phyloP scores from a whole-genome alignment of 345 rosid genomes.

The Acer yangbiense region DNA sequence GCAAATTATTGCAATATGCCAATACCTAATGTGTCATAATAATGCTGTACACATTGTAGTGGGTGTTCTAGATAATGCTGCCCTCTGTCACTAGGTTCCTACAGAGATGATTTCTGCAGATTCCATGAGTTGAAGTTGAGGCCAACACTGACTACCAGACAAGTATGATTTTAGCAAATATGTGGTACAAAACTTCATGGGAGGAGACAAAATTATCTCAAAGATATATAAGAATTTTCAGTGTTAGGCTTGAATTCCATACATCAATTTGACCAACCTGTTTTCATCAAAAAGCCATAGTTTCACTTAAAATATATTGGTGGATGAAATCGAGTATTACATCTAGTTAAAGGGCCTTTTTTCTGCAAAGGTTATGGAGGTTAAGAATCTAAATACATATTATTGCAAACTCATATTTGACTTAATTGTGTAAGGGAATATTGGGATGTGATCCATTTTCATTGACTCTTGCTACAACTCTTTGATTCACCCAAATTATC shows the following conservation, averaged over 20 bases:
- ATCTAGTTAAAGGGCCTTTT: neutral
- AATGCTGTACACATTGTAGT: neutral
- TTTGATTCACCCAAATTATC: neutral
- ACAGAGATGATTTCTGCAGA: neutral
- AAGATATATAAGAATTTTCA: neutral
- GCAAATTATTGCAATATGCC: neutral
- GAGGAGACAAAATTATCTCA: neutral
- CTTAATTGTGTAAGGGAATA: neutral
- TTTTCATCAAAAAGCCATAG: neutral
- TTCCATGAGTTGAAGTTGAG: neutral
- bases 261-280: neutral
- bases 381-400: neutral
- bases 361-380: neutral
- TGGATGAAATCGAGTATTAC: neutral
- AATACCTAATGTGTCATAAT: neutral
- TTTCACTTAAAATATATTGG: neutral
- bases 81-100: neutral
- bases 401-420: neutral
- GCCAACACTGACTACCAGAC: neutral
- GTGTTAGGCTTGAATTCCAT: neutral
- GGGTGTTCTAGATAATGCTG: neutral
- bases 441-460: conserved; percentile 2
- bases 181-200: neutral
- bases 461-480: neutral
- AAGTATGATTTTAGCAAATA: neutral